Base-by-base conservation (phyloP, 768 basidiomycete genomes). In the Lentinula lateritia region DNA sequence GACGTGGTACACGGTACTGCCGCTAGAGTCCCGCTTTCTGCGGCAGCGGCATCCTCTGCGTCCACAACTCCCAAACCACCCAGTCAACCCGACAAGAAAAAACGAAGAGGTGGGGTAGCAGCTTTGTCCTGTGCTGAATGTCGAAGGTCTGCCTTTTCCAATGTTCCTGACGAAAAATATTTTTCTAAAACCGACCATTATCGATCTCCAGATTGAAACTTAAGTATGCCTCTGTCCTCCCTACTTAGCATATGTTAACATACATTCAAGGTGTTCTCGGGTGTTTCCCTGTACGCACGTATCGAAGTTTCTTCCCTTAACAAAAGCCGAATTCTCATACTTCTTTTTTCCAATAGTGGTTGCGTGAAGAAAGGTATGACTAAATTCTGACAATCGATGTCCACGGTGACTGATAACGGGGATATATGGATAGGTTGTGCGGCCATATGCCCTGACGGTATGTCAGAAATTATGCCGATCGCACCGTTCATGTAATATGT, bases 391-490 rank as follows among this genome's bases (percentile, higher is more conserved):
- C 46, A 12, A 3, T 48, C 20, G 18, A 48, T 15, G 38, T 20
- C 32, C 46, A 23, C 39, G 15, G 52, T 39, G 32, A 23, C 46
- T 48, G n/a, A 48, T 70, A 53, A 76, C 73, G 57, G 72, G 72
- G 2, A 75, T 73, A 67, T 71, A 74, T 39, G 53, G 53, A 6
- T 28, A 62, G 78, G 78, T 42, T 78, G 78, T 65, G 75, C 73
- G 5, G 74, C 85, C 2, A 89, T 90, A 52, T 90, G 88, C 70
- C 87, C 87, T 5, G 82, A 87, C 66, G 86, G 84, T 83, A 54
- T 53, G 70, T 60, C 12, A 58, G 50, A 23, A 20, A 20, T 36
- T 35, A 20, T 1, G 20, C 54, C 52, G 34, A 36, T 56, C 53
- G 57, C 63, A 16, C 60, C 58, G 50, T 60, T 61, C 60, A 39